These are phyloP conservation scores for Dioscorea cayenensis DNA, from an alignment of 116 monocot species.

Conservation along the genomic window DNA sequence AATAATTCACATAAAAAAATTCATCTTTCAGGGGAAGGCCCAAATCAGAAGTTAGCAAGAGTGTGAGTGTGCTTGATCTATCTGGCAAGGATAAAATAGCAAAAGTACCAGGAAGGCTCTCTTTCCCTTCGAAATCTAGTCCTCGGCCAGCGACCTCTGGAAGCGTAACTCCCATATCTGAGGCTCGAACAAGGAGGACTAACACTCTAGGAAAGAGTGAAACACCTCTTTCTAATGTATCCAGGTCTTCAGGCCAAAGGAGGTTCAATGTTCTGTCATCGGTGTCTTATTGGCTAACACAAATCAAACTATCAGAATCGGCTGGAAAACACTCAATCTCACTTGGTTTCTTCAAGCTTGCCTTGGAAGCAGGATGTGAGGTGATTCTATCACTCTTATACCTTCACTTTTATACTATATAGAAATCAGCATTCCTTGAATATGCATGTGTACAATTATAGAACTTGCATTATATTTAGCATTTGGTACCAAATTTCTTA, in stretches of 20 bases:
- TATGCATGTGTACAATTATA: no score
- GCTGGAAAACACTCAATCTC: conserved; percentile 71
- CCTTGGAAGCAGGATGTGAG: conserved; percentile 77
- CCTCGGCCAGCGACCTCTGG: conserved; percentile 18
- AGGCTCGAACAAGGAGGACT: conserved; percentile 21
- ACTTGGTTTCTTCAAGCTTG: conserved; percentile 89
- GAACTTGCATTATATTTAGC: no score
- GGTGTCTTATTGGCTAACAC: conserved; percentile 81
- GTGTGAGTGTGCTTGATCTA: conserved; percentile 40
- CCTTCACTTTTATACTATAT: background rate
- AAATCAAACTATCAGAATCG: conserved; percentile 77
- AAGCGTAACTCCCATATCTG: conserved; percentile 47
- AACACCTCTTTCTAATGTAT: conserved; percentile 40
- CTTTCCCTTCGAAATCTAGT: conserved; percentile 43
- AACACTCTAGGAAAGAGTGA: conserved; percentile 17
- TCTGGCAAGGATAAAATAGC: conserved; percentile 36
- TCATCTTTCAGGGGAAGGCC: conserved; percentile 22
- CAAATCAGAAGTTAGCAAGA: conserved; percentile 41
- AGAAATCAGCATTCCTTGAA: no score
- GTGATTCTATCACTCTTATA: conserved; percentile 17
- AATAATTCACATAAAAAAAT: background rate
- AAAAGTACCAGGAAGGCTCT: conserved; percentile 62
- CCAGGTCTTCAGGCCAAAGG: conserved; percentile 39
- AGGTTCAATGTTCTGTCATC: conserved; percentile 61
- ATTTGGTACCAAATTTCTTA: no score